Evolutionary conservation across 148 eudicot genomes (phyloP).

Genomic region (Arbutus unedo): DNA sequence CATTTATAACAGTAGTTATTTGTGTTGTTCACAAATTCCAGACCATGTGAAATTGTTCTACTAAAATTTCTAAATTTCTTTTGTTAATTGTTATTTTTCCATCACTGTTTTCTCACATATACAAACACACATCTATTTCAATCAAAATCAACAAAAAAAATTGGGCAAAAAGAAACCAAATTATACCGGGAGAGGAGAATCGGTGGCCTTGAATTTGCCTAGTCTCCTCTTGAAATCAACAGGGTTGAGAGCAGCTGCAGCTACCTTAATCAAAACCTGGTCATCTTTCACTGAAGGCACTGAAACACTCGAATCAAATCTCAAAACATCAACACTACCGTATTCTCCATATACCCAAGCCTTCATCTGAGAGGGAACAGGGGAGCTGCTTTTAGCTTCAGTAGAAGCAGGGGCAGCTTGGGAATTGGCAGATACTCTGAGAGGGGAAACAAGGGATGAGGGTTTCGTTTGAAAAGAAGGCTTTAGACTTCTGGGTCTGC

Average conservation of each 20-base stretch:
- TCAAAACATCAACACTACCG: constrained; percentile 82
- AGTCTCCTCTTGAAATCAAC: constrained; percentile 80
- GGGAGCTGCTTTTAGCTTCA: constrained; percentile 18
- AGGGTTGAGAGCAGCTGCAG: constrained; percentile 88
- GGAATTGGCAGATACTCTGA: constrained; percentile 44
- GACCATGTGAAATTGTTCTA: too few species aligned
- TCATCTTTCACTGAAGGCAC: constrained; percentile 74
- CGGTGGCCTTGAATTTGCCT: constrained; percentile 88
- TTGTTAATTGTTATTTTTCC: too few species aligned
- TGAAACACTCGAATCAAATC: constrained; percentile 45
- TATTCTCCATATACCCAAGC: constrained; percentile 88
- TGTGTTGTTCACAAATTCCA: too few species aligned
- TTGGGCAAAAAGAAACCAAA: constrained; percentile 8
- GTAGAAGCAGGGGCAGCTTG: constrained; percentile 53
- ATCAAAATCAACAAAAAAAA: neutral
- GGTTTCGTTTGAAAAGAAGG: neutral
- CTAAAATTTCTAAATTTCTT: too few species aligned
- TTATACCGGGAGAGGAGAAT: constrained; percentile 85
- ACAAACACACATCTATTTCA: neutral
- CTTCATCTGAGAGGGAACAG: constrained; percentile 66
- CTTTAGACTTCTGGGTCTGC: neutral
- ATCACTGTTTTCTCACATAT: too few species aligned
- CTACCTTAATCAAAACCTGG: constrained; percentile 82
- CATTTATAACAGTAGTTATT: too few species aligned
- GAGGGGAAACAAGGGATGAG: constrained; percentile 8